Base-by-base conservation (phyloP, 257 asterid species). In the Prunella vulgaris region DNA sequence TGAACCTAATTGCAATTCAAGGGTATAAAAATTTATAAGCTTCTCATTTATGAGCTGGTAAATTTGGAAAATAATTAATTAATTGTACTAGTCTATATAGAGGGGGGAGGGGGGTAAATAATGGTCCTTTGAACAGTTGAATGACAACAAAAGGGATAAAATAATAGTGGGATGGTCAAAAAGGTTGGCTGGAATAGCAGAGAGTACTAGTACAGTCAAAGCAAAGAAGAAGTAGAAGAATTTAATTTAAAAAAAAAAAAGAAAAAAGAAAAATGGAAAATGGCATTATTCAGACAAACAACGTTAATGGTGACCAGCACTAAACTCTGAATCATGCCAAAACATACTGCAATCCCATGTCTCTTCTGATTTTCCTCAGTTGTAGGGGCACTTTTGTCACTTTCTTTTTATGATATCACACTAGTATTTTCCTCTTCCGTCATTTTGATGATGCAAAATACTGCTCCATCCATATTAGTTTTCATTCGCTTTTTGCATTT, bases 331-430 rank as follows among this genome's bases (percentile, higher is more conserved):
- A 64, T 76, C 73, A 72, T 77, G 80, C 33, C 66, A 60, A 59
- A 69, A 56, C 76, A 46, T 51, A 38, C 81, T 86, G 81, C 87
- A 86, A 82, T 86, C 87, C 79, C 71, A 61, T 72, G 48, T 54
- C 60, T 35, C 58, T 10, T 2, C 38, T 24, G 20, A 25, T 28
- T 14, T 17, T 42, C 48, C 32, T 30, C 44, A 68, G 40, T 71
- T 15, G 49, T 53, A 72, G 67, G 64, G 56, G 9, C 20, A 64
- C 4, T 60, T 71, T 66, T 22, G 57, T 66, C 70, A 22, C 66
- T 73, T 13, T 17, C n/a, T 13, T 13, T 22, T 5, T 2, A 15
- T 61, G 18, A 17, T 8, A 9, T 22, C 10, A 12, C 49, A 27
- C 2, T 4, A 4, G 7, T 4, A 18, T 20, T 20, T 18, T 51